Conservation (phyloP, 768 basidiomycete species). For the Agrocybe pediades region DNA sequence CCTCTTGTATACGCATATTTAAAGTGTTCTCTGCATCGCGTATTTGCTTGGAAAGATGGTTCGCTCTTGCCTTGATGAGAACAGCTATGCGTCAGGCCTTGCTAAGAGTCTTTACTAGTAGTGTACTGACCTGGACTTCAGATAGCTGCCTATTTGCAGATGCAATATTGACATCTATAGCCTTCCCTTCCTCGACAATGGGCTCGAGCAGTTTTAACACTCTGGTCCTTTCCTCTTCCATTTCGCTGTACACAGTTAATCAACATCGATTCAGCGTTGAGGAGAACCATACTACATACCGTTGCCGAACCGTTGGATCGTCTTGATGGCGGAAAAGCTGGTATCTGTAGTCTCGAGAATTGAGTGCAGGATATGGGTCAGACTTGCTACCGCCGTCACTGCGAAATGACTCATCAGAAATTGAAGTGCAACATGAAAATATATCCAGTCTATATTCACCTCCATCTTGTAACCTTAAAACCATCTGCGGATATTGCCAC, state of each 20-base stretch:
- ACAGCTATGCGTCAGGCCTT: no score
- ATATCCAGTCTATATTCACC: neutral
- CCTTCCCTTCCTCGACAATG: no score
- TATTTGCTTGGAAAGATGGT: neutral
- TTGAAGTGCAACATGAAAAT: neutral
- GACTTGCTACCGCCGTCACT: constrained; percentile 2
- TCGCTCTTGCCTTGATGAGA: neutral
- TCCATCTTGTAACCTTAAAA: neutral
- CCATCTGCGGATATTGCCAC: neutral
- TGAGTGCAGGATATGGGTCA: neutral
- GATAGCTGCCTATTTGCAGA: neutral
- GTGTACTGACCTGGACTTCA: neutral
- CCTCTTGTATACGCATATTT: neutral
- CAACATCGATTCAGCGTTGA: neutral
- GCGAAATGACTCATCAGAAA: neutral
- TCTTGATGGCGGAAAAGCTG: neutral
- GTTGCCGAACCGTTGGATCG: neutral
- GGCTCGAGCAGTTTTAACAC: neutral
- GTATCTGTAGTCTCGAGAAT: neutral
- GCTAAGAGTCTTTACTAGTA: no score
- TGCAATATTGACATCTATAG: no score
- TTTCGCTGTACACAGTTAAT: neutral
- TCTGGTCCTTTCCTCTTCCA: neutral
- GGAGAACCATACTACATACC: neutral
- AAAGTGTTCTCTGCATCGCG: neutral